Evolutionary conservation across 202 grass and related monocot species (phyloP), one percentile per base, ranked within the genome.

Genomic region (Zoysia matrella): DNA sequence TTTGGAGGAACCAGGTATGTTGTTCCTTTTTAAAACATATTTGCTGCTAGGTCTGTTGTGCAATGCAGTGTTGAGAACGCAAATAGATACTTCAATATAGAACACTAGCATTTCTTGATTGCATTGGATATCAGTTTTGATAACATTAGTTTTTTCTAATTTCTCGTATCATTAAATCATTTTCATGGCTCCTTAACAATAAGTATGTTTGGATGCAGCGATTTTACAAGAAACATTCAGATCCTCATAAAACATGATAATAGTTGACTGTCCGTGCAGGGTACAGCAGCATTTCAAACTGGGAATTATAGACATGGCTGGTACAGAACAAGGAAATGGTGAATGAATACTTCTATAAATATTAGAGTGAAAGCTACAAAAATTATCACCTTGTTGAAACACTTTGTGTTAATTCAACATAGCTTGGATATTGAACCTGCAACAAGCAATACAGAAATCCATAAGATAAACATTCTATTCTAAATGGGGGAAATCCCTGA

Each of bases 351-450:
- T 57, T 56, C 15, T 67, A 88, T 18, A 68, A 53, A 73, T 18
- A 61, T 8, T 58, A 52, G 47, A n/a, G n/a, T 81, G 45, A 68
- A 22, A 85, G 78, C 22, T 22, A 22, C 22, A 22, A 22, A 22
- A 89, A 30, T 63, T 67, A 85, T 93, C 83, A 98, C 96, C 87
- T 82, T 79, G 91, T 77, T 69, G 77, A 82, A 76, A 88, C 93
- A 81, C 52, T 86, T 86, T 99, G 83, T 51, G 69, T 90, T 80
- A 93, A 89, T 77, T 91, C 93, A 83, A 89, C 75, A 86, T 90
- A 95, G 87, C 78, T 92, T 64, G 96, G 96, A 82, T 99, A 99
- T 53, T 95, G 91, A 81, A 99, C 93, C 96, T 99, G 91, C 69
- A 95, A 66, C n/a, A 85, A 64, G 76, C 58, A 76, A 69, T 45